phyloP scores from a whole-genome alignment of 345 rosid species.

The Hypericum androsaemum region DNA sequence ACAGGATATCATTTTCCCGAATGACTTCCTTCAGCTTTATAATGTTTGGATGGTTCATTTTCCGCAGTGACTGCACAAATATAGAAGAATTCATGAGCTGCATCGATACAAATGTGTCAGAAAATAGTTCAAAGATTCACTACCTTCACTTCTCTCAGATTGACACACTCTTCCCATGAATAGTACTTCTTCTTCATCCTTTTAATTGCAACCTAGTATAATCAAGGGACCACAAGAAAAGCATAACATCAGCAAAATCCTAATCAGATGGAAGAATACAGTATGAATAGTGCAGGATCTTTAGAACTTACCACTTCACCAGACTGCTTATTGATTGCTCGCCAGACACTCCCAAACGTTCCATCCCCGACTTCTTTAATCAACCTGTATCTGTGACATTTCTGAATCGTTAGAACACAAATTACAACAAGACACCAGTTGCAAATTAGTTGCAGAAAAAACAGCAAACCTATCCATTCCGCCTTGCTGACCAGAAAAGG shows the following conservation, averaged over 20 bases:
- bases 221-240: not conserved
- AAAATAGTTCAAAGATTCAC: not conserved
- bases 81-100: not conserved
- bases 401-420: not conserved
- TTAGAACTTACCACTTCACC: slow-evolving; percentile 68
- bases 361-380: slow-evolving; percentile 94
- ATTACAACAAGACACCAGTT: not conserved
- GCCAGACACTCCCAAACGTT: slow-evolving; percentile 92
- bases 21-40: not conserved
- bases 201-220: slow-evolving; percentile 22
- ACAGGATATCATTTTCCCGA: slow-evolving; percentile 38
- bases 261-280: no score
- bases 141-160: slow-evolving; percentile 42
- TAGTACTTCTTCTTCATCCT: not conserved
- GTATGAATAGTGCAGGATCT: slow-evolving; percentile 5
- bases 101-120: not conserved
- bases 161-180: not conserved
- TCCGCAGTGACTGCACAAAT: slow-evolving; percentile 57
- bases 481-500: slow-evolving; percentile 22
- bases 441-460: slow-evolving; percentile 8
- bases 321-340: slow-evolving; percentile 63
- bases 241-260: not conserved
- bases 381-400: slow-evolving; percentile 55
- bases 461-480: slow-evolving; percentile 71
- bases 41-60: slow-evolving; percentile 80